These are phyloP conservation scores for Talaromyces borbonicus DNA, from an alignment of 495 filamentous ascomycete species.

Conservation along the genomic window DNA sequence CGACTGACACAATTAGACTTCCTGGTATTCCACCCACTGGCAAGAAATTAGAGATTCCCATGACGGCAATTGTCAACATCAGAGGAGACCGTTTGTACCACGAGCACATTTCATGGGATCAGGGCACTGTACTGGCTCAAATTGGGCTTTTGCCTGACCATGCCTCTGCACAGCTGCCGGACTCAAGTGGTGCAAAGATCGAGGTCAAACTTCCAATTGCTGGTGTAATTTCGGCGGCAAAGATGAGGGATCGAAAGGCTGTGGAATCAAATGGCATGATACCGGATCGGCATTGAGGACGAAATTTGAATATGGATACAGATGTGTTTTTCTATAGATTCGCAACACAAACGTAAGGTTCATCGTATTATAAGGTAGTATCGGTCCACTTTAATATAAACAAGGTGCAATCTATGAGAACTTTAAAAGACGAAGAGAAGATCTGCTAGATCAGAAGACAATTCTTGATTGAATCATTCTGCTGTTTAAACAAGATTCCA, in stretches of 20 bases:
- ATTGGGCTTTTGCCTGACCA: conserved; percentile 58
- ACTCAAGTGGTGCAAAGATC: conserved; percentile 35
- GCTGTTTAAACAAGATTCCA: no score
- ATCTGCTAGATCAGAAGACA: no score
- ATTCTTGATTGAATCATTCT: no score
- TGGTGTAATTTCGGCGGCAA: conserved; percentile 52
- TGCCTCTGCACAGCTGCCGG: conserved; percentile 45
- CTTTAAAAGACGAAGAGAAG: no score
- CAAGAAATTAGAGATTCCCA: conserved; percentile 52
- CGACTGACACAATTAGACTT: conserved; percentile 52
- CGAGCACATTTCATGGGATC: conserved; percentile 83
- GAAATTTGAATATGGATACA: no score
- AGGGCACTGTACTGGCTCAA: conserved; percentile 65
- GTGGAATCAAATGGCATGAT: conserved; percentile 59
- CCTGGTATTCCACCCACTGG: conserved; percentile 66
- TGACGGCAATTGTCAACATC: conserved; percentile 66
- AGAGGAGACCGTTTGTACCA: conserved; percentile 66
- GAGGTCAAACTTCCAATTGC: conserved; percentile 62
- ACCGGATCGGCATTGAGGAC: conserved; percentile 19
- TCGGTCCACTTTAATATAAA: no score
- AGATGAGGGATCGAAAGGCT: conserved; percentile 50
- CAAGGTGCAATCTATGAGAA: no score
- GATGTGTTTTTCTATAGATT: no score
- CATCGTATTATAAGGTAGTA: no score
- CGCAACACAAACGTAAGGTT: no score